These are phyloP conservation scores for Boletus insuetus DNA, from an alignment of 768 basidiomycete genomes.

Conservation along the genomic window DNA sequence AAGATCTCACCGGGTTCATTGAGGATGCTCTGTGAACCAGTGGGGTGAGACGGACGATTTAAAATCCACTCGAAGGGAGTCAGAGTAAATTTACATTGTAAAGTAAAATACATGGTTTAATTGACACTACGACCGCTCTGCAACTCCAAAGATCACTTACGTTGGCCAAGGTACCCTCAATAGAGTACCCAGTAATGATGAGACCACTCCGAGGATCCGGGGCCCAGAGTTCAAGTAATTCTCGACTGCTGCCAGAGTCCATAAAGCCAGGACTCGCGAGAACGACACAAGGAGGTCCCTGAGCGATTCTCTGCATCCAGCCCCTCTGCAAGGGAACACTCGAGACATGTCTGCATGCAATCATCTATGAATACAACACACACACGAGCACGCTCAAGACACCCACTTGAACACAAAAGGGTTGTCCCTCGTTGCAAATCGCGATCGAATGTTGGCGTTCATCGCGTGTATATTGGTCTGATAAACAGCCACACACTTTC, in stretches of 20 bases:
- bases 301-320: conserved; percentile 86
- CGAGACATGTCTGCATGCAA: conserved; percentile 66
- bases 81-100: conserved; percentile 6
- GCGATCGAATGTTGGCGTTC: conserved; percentile 85
- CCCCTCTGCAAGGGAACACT: conserved; percentile 71
- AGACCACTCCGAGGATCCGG: conserved; percentile 92
- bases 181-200: conserved; percentile 93
- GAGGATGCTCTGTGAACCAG: conserved; percentile 70
- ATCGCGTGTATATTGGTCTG: conserved; percentile 96
- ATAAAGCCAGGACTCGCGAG: conserved; percentile 95
- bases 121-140: not conserved
- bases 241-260: conserved; percentile 85
- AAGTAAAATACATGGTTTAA: conserved; percentile 19
- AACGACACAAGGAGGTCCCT: conserved; percentile 92
- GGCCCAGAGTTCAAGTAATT: conserved; percentile 92
- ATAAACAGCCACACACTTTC: conserved; percentile 97
- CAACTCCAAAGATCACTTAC: conserved; percentile 60
- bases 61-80: conserved; percentile 3
- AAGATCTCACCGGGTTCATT: conserved; percentile 89
- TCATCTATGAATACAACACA: not conserved
- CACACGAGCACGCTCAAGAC: not conserved
- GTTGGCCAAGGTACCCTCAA: conserved; percentile 93
- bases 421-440: conserved; percentile 93
- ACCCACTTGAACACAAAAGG: conserved; percentile 97
- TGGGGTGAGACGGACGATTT: not conserved